Base-by-base conservation (phyloP, 1,284 basidiomycete species). In the Fomitiporia mediterranea region DNA sequence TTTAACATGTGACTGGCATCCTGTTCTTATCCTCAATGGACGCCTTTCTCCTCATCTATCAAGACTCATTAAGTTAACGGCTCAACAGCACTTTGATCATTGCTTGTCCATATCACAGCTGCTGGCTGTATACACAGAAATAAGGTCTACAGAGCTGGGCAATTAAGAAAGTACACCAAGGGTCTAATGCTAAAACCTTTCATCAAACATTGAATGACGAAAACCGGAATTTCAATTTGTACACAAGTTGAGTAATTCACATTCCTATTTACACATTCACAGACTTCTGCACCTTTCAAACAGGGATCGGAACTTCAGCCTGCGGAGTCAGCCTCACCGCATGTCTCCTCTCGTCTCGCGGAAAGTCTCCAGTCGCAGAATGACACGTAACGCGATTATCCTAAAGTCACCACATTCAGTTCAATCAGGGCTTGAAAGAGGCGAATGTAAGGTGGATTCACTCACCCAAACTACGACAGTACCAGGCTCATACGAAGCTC, bases 361-460 rank as follows among this genome's bases (percentile, higher is more conserved):
- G 67, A 61, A 73, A 81, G 64, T 81, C 80, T 2, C 67, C 70
- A 15, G 70, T 74, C 3, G 74, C 78, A 48, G 74, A 77, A 64
- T 81, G 79, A 2, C 68, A 73, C 7, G 77, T 80, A 25, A 80
- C 64, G 13, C 79, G 76, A 62, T 80, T 80, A 63, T 81, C 79
- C 78, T 78, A 38, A 21, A 25, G 6, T 27, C 25, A 27, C 23
- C 2, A 25, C 28, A n/a, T 19, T 44, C 9, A 30, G 35, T 15
- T 30, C 23, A 5, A 17, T 17, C 15, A n/a, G 8, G n/a, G 21
- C 8, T 28, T 15, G 2, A 2, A 13, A 15, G n/a, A 53, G 4
- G 13, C 7, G 2, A n/a, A 3, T 19, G 38, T 4, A n/a, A 35
- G 11, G 13, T 42, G 8, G n/a, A n/a, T n/a, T n/a, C n/a, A 60